Conservation (phyloP, 2,329 filamentous ascomycete genomes). For the Kalmusia sp. region DNA sequence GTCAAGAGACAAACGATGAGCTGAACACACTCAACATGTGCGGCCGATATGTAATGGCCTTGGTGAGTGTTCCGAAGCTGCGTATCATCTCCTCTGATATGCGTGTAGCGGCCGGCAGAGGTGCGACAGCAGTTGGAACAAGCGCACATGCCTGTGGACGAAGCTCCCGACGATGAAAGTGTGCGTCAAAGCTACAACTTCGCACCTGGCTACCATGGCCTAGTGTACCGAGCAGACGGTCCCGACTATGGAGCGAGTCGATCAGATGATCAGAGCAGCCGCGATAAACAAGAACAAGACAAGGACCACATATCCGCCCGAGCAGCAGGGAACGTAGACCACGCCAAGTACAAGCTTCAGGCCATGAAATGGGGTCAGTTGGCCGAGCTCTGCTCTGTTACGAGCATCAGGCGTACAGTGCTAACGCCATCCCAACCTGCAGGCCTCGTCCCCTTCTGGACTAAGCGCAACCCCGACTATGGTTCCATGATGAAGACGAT, state of each 20-base stretch:
- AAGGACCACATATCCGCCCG: conserved; percentile 23
- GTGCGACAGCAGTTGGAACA: conserved; percentile 76
- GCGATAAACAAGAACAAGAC: conserved; percentile 12
- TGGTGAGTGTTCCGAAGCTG: conserved; percentile 57
- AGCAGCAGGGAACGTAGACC: conserved; percentile 26
- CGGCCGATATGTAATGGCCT: conserved; percentile 69
- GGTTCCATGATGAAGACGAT: conserved; percentile 83
- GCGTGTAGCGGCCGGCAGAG: conserved; percentile 72
- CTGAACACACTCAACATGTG: conserved; percentile 61
- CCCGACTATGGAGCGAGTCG: conserved; percentile 62
- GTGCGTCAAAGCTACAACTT: conserved; percentile 88
- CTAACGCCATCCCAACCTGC: conserved; percentile 17
- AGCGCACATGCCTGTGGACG: conserved; percentile 74
- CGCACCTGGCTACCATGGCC: conserved; percentile 82
- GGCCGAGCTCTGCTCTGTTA: conserved; percentile 1
- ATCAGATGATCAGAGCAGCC: conserved; percentile 21
- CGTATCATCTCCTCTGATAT: conserved; percentile 15
- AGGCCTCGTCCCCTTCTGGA: conserved; percentile 90
- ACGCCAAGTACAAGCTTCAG: conserved; percentile 79
- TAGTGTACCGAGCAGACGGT: conserved; percentile 82
- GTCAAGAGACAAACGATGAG: conserved; percentile 23
- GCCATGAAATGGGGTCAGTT: conserved; percentile 85
- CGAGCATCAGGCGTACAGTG: not conserved
- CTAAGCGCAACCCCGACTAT: conserved; percentile 81
- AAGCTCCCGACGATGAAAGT: conserved; percentile 74